Percentiles rank a stretch among this genome's conserved stretches.
These are phyloP conservation scores for Chalara sp. DNA, from an alignment of 2,329 filamentous ascomycete genomes.

Conservation along the genomic window DNA sequence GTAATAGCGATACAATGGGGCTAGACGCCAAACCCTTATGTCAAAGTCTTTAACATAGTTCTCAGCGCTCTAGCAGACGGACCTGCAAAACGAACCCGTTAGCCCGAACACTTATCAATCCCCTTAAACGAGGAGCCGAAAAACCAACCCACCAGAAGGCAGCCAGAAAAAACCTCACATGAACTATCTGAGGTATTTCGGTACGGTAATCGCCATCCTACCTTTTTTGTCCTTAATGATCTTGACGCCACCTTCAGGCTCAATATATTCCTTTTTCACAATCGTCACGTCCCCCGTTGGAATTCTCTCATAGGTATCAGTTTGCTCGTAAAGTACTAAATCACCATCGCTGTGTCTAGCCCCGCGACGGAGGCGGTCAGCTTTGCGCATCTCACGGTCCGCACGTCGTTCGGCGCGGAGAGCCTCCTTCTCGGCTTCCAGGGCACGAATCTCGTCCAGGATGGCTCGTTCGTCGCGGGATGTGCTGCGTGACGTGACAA, in stretches of 20 bases:
- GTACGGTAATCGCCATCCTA: conserved; percentile 85
- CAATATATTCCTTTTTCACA: conserved; percentile 42
- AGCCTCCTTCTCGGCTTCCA: conserved; percentile 59
- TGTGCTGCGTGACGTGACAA: conserved; percentile 23
- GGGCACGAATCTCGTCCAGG: conserved; percentile 61
- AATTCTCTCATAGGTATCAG: conserved; percentile 30
- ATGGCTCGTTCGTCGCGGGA: conserved; percentile 48
- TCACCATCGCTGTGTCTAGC: conserved; percentile 54
- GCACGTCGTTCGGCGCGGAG: conserved; percentile 50
- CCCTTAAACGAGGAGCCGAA: conserved; percentile 8
- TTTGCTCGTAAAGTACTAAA: conserved; percentile 53
- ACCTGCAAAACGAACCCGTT: conserved; percentile 36
- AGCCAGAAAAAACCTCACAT: conserved; percentile 19
- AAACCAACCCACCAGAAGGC: conserved; percentile 20
- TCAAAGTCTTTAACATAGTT: conserved; percentile 66
- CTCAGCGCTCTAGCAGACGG: conserved; percentile 57
- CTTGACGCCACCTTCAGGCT: conserved; percentile 53
- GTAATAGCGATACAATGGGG: background rate
- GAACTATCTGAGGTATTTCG: conserved; percentile 49
- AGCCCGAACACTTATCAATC: conserved; percentile 13
- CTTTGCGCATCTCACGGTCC: conserved; percentile 34
- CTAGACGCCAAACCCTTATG: conserved; percentile 32
- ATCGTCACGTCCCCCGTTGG: conserved; percentile 45
- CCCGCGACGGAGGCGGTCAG: conserved; percentile 46
- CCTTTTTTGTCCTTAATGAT: conserved; percentile 91